Evolutionary conservation across 1,284 basidiomycete species (phyloP).

Genomic region (Papiliotrema nemorosa): DNA sequence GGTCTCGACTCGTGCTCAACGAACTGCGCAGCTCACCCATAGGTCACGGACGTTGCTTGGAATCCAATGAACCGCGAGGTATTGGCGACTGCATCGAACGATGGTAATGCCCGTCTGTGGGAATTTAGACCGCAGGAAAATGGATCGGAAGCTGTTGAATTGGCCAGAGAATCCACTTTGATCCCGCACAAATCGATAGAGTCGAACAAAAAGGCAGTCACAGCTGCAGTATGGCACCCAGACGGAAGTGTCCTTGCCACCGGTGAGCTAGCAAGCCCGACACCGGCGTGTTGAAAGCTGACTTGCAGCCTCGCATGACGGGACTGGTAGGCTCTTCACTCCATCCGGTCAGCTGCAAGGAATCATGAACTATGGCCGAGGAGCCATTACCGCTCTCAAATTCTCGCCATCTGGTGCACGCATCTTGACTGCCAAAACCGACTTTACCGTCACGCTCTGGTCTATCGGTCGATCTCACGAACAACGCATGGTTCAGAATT

Average conservation of each 20-base stretch:
- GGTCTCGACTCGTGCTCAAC: neutral
- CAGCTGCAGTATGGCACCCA: conserved; percentile 39
- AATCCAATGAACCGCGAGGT: conserved; percentile 40
- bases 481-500: conserved; percentile 27
- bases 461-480: conserved; percentile 13
- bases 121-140: conserved; percentile 20
- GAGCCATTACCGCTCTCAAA: conserved; percentile 37
- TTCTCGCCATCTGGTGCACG: conserved; percentile 39
- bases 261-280: conserved; percentile 10
- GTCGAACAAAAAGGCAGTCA: conserved; percentile 34
- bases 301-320: conserved; percentile 26
- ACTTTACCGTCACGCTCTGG: conserved; percentile 29
- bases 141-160: neutral
- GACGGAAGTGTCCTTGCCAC: conserved; percentile 43
- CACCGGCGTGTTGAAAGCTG: neutral
- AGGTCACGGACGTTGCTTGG: conserved; percentile 41
- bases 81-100: conserved; percentile 31
- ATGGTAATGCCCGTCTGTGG: conserved; percentile 41
- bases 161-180: conserved; percentile 15
- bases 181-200: conserved; percentile 42
- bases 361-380: conserved; percentile 41
- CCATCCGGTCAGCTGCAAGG: conserved; percentile 41
- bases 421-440: conserved; percentile 35
- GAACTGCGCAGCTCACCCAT: neutral
- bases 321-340: conserved; percentile 41